Percentiles rank a stretch among this genome's conserved stretches.
Evolutionary conservation across 23 red algal genomes (phyloP).

Genomic region (Cyanidium caldarium): DNA sequence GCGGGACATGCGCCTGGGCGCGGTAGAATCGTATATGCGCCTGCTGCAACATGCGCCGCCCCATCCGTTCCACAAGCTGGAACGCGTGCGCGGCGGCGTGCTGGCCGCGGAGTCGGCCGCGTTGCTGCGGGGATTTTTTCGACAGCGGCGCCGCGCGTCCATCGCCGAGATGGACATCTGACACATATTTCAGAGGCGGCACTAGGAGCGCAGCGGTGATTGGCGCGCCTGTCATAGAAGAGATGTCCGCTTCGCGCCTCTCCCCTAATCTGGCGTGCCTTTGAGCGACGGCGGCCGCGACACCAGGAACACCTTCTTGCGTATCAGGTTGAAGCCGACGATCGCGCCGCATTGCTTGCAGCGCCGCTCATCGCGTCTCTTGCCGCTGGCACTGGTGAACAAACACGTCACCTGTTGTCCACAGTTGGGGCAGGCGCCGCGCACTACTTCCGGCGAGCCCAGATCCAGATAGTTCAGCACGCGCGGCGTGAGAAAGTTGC

Average conservation of each 20-base stretch:
- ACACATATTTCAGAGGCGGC: too few relatives aligned
- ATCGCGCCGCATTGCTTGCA: constrained; percentile 45
- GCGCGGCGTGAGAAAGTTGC: constrained; percentile 68
- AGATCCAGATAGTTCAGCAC: constrained; percentile 77
- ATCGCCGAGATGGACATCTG: too few relatives aligned
- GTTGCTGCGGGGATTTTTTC: constrained; percentile 38
- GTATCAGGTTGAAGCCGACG: constrained; percentile 62
- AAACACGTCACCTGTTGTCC: constrained; percentile 44
- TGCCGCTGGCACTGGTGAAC: constrained; percentile 44
- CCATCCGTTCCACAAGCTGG: constrained; percentile 38
- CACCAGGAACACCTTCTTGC: constrained; percentile 69
- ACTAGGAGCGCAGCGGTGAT: too few relatives aligned
- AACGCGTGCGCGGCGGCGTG: constrained; percentile 25
- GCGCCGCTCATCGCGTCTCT: constrained; percentile 51
- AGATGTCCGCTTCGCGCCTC: too few relatives aligned
- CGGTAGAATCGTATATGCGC: constrained; percentile 52
- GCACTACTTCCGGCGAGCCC: constrained; percentile 47
- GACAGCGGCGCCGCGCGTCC: constrained; percentile 34
- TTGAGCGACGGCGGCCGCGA: too few relatives aligned
- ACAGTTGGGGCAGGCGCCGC: constrained; percentile 69
- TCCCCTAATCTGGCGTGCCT: too few relatives aligned
- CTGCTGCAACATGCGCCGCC: constrained; percentile 4
- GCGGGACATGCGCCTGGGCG: constrained; percentile 60
- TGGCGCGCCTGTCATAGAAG: too few relatives aligned
- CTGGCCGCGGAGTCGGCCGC: constrained; percentile 11